These are phyloP conservation scores for Saksenaea oblongispora DNA, from an alignment of 371 early-diverging fungal genomes.

Conservation along the genomic window DNA sequence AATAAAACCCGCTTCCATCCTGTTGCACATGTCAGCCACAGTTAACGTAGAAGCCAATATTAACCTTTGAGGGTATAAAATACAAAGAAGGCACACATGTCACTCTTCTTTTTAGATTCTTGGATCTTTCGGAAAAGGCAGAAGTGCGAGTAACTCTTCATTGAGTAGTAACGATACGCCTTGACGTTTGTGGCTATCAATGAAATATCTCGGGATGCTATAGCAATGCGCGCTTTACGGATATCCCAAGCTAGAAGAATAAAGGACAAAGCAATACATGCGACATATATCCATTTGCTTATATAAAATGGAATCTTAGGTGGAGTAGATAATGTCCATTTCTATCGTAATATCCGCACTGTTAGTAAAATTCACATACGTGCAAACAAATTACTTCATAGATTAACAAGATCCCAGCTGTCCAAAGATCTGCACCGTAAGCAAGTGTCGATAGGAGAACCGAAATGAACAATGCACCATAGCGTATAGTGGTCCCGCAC, in stretches of 20 bases:
- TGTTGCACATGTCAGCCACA: conserved; percentile 13
- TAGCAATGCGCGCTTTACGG: conserved; percentile 66
- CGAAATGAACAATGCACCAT: conserved; percentile 63
- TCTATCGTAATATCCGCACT: conserved; percentile 8
- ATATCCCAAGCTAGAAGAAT: conserved; percentile 72
- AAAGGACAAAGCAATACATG: conserved; percentile 70
- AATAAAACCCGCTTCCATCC: conserved; percentile 87
- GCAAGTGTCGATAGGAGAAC: conserved; percentile 76
- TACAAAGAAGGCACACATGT: conserved; percentile 82
- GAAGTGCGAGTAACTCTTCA: conserved; percentile 69
- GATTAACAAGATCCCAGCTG: conserved; percentile 60
- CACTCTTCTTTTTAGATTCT: conserved; percentile 61
- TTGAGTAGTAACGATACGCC: conserved; percentile 68
- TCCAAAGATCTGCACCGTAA: conserved; percentile 72
- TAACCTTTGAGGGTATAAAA: conserved; percentile 83
- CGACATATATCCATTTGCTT: conserved; percentile 69
- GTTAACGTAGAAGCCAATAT: conserved; percentile 3
- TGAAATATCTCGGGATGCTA: conserved; percentile 73
- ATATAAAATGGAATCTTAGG: conserved; percentile 46
- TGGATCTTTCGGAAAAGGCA: conserved; percentile 82
- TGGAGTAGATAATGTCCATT: conserved; percentile 32
- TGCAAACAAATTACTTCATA: conserved; percentile 26
- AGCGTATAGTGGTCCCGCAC: conserved; percentile 44
- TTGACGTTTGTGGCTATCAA: conserved; percentile 76
- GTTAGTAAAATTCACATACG: not conserved